Conservation (phyloP, 805 yeast species). For the Saccharomycopsis amapae region DNA sequence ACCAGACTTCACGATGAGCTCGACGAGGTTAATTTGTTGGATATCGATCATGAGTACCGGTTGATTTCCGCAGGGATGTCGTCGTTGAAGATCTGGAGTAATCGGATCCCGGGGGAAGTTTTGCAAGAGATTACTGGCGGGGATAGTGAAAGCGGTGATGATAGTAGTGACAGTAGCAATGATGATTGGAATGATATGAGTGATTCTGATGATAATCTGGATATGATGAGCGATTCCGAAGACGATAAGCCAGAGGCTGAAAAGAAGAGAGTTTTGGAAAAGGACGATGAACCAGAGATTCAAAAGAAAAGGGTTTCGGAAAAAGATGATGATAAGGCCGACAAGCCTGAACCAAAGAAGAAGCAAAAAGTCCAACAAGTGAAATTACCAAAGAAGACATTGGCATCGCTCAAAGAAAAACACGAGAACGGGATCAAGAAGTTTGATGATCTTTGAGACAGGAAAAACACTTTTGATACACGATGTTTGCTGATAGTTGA, state of each 20-base stretch:
- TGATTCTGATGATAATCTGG: slow-evolving; percentile 38
- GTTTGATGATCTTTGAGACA: slow-evolving; percentile 15
- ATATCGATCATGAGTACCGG: slow-evolving; percentile 74
- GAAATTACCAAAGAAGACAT: not conserved
- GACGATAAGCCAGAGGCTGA: not conserved
- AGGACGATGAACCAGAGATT: slow-evolving; percentile 8
- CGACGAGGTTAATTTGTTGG: slow-evolving; percentile 75
- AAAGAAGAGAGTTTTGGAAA: not conserved
- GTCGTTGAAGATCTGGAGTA: slow-evolving; percentile 67
- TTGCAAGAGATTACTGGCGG: slow-evolving; percentile 21
- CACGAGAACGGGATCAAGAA: slow-evolving; percentile 15
- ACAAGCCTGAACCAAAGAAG: slow-evolving; percentile 47
- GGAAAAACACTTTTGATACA: too few species aligned
- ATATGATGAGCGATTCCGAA: slow-evolving; percentile 38
- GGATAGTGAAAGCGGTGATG: slow-evolving; percentile 22
- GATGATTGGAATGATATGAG: slow-evolving; percentile 14
- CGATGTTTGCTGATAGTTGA: too few species aligned
- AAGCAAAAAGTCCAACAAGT: slow-evolving; percentile 34
- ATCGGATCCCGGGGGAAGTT: slow-evolving; percentile 23
- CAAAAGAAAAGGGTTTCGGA: slow-evolving; percentile 42
- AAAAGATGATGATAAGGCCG: slow-evolving; percentile 31
- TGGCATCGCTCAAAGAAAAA: slow-evolving; percentile 20
- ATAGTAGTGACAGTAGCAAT: slow-evolving; percentile 10
- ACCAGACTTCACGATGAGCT: slow-evolving; percentile 55
- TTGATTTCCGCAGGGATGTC: slow-evolving; percentile 82